These are phyloP conservation scores for Heritiera littoralis DNA, from an alignment of 345 rosid genomes.

Conservation along the genomic window DNA sequence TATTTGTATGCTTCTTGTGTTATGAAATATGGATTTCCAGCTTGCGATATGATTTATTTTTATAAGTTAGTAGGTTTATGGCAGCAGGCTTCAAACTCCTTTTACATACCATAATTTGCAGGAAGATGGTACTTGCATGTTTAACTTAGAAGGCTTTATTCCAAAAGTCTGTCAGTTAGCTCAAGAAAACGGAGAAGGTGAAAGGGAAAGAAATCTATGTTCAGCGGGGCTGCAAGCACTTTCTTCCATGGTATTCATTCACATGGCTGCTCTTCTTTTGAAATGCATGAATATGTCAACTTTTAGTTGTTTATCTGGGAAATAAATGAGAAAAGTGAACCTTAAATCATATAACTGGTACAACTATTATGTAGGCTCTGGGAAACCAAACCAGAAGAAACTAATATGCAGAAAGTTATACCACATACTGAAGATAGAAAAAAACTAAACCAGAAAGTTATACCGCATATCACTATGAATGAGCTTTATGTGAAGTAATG, in stretches of 20 bases:
- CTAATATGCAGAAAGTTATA: background rate
- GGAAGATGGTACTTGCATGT: slow-evolving; percentile 84
- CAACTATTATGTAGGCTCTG: background rate
- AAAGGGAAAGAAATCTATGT: slow-evolving; percentile 55
- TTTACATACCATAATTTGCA: slow-evolving; percentile 45
- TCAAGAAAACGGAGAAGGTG: slow-evolving; percentile 77
- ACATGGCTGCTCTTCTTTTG: slow-evolving; percentile 18
- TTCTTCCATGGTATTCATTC: slow-evolving; percentile 75
- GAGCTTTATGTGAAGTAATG: background rate
- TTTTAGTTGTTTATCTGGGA: slow-evolving; percentile 8
- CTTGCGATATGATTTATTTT: slow-evolving; percentile 13
- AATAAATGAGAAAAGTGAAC: background rate
- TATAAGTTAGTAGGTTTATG: slow-evolving; percentile 12
- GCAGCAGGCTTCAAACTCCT: slow-evolving; percentile 21
- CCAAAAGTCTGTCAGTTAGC: slow-evolving; percentile 85
- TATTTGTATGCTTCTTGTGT: background rate
- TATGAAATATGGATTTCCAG: background rate
- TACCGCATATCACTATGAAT: background rate
- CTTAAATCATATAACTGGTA: slow-evolving; percentile 11
- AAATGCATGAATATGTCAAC: slow-evolving; percentile 8
- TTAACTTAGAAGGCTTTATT: slow-evolving; percentile 85
- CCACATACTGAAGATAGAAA: background rate
- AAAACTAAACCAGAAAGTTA: slow-evolving; percentile 9
- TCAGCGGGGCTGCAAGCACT: slow-evolving; percentile 86
- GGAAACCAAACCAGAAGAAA: background rate